Evolutionary conservation across 2,329 filamentous ascomycete species (phyloP).

Genomic region (Endothia cerciana): DNA sequence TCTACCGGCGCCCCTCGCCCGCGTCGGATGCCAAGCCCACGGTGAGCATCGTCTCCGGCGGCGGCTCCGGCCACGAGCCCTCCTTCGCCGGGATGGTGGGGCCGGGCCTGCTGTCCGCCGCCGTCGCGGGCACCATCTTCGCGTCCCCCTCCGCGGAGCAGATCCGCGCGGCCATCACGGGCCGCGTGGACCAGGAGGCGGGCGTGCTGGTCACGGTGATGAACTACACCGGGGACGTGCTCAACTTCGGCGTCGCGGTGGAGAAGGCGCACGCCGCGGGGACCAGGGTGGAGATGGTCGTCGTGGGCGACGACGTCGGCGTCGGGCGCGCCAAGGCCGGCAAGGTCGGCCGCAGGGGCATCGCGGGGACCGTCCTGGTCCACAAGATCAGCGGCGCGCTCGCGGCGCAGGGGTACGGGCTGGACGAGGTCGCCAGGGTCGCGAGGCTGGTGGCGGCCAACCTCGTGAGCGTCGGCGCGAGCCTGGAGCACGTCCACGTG

Average conservation of each 20-base stretch:
- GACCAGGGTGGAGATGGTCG: slow-evolving; percentile 81
- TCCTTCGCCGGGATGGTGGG: slow-evolving; percentile 87
- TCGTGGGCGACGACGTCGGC: slow-evolving; percentile 90
- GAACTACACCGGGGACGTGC: slow-evolving; percentile 90
- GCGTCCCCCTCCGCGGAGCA: slow-evolving; percentile 78
- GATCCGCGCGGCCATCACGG: slow-evolving; percentile 74
- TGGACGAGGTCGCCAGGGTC: slow-evolving; percentile 74
- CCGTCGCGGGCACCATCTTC: slow-evolving; percentile 85
- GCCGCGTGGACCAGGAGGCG: slow-evolving; percentile 63
- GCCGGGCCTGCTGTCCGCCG: slow-evolving; percentile 75
- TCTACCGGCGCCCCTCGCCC: slow-evolving; percentile 69
- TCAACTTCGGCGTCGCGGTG: slow-evolving; percentile 92
- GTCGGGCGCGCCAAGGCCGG: slow-evolving; percentile 80
- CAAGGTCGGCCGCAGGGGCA: slow-evolving; percentile 90
- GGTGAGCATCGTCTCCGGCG: slow-evolving; percentile 85
- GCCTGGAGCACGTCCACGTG: slow-evolving; percentile 89
- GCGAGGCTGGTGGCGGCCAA: slow-evolving; percentile 75
- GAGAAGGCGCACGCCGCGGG: slow-evolving; percentile 88
- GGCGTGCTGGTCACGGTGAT: slow-evolving; percentile 91
- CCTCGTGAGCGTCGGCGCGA: slow-evolving; percentile 82
- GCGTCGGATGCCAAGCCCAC: slow-evolving; percentile 52
- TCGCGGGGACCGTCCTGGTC: slow-evolving; percentile 90
- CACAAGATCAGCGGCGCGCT: slow-evolving; percentile 87
- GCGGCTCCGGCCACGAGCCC: slow-evolving; percentile 89
- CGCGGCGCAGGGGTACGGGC: slow-evolving; percentile 68